A percentile compares a stretch with the other conserved stretches of the same genome.
Conservation (phyloP, 495 filamentous ascomycete species). For the Bacidia rubella region DNA sequence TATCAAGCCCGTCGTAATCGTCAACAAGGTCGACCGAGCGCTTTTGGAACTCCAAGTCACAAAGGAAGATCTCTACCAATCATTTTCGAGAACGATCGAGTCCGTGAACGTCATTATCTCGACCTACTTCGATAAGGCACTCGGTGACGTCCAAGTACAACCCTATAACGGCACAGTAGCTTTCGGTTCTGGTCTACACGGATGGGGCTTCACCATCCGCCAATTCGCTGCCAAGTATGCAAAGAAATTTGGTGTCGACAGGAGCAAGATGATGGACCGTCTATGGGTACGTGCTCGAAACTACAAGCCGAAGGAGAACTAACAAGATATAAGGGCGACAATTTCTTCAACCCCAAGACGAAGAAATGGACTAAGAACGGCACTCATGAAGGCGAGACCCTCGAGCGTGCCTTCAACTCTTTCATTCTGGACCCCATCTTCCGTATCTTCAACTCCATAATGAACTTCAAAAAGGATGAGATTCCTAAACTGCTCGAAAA, state of each 20-base stretch:
- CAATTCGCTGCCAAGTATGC: slow-evolving; percentile 95
- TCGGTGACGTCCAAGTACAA: slow-evolving; percentile 98
- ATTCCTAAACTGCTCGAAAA: slow-evolving; percentile 69
- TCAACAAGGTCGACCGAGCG: slow-evolving; percentile 99
- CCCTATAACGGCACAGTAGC: slow-evolving; percentile 91
- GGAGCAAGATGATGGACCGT: slow-evolving; percentile 99
- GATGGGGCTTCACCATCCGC: slow-evolving; percentile 98
- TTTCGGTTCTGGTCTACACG: slow-evolving; percentile 99
- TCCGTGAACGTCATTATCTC: slow-evolving; percentile 99
- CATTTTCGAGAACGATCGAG: slow-evolving; percentile 97
- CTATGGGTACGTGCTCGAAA: slow-evolving; percentile 60
- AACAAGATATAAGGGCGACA: slow-evolving; percentile 60
- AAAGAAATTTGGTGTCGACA: slow-evolving; percentile 99
- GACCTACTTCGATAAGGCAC: slow-evolving; percentile 92
- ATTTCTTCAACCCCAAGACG: slow-evolving; percentile 98
- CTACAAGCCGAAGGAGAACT: not conserved
- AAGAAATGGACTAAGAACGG: slow-evolving; percentile 96
- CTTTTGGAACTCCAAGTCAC: slow-evolving; percentile 94
- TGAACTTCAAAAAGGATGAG: slow-evolving; percentile 98
- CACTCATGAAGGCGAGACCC: slow-evolving; percentile 66
- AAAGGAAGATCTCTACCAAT: slow-evolving; percentile 99
- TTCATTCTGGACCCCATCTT: slow-evolving; percentile 99
- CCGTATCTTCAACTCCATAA: slow-evolving; percentile 88
- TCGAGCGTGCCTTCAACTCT: slow-evolving; percentile 97
- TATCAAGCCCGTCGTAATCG: slow-evolving; percentile 98